These are phyloP conservation scores for Capsicum baccatum DNA, from an alignment of 257 asterid species.

Conservation along the genomic window DNA sequence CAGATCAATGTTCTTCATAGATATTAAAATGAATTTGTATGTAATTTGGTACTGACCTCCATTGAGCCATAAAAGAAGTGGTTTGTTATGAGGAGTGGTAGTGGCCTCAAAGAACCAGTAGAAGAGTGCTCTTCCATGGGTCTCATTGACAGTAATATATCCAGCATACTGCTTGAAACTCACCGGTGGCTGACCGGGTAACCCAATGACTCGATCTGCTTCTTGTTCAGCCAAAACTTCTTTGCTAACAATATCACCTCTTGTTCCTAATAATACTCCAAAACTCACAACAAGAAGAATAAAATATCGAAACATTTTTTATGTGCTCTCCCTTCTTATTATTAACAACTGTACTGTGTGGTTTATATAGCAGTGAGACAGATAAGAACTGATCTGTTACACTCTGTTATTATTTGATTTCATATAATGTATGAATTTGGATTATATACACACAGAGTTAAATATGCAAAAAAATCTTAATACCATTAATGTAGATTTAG, in stretches of 20 bases:
- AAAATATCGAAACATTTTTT: constrained; percentile 14
- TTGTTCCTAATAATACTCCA: neutral
- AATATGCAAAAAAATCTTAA: no score
- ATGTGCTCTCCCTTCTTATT: neutral
- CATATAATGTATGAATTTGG: neutral
- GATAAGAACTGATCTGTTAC: constrained; percentile 34
- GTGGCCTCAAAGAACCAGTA: constrained; percentile 86
- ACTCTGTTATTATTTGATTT: constrained; percentile 13
- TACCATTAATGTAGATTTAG: neutral
- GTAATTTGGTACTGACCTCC: constrained; percentile 53
- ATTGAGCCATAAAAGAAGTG: constrained; percentile 77
- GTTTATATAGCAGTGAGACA: constrained; percentile 35
- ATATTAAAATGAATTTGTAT: neutral
- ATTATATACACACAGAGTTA: neutral
- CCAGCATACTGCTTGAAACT: constrained; percentile 74
- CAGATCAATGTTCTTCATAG: no score
- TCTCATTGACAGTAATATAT: constrained; percentile 65
- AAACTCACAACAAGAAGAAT: neutral
- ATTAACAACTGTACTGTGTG: neutral
- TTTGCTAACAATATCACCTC: neutral
- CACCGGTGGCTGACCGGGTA: constrained; percentile 78
- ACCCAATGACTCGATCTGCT: constrained; percentile 57
- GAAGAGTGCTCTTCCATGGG: constrained; percentile 76
- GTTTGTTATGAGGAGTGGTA: constrained; percentile 42
- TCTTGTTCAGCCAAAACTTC: constrained; percentile 41